phyloP scores from a whole-genome alignment of 2,329 filamentous ascomycete species.

The Penicillium corylophilum region DNA sequence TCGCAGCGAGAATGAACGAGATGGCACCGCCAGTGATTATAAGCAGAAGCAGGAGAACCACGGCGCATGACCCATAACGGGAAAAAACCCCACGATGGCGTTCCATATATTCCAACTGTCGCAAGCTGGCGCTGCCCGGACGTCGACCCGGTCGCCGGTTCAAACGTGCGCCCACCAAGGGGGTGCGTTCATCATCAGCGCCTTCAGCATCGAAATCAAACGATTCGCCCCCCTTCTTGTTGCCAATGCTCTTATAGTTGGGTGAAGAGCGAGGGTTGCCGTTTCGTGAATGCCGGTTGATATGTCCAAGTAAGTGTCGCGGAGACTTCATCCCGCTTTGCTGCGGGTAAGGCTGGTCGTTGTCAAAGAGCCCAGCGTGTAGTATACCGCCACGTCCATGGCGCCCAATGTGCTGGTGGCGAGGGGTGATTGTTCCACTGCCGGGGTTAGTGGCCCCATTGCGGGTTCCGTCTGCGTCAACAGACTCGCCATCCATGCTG shows the following conservation, averaged over 20 bases:
- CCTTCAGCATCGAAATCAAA: constrained; percentile 79
- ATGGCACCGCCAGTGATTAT: constrained; percentile 81
- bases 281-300: constrained; percentile 65
- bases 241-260: constrained; percentile 46
- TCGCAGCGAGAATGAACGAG: constrained; percentile 87
- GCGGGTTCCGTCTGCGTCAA: constrained; percentile 62
- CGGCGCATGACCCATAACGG: constrained; percentile 81
- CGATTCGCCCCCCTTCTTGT: constrained; percentile 61
- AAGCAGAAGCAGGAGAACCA: constrained; percentile 77
- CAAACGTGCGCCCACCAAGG: constrained; percentile 67
- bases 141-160: constrained; percentile 55
- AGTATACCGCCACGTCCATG: constrained; percentile 71
- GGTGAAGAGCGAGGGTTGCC: constrained; percentile 65
- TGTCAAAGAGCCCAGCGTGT: constrained; percentile 67
- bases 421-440: constrained; percentile 56
- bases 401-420: constrained; percentile 78
- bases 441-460: constrained; percentile 62
- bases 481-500: constrained; percentile 63
- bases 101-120: constrained; percentile 72
- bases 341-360: constrained; percentile 70
- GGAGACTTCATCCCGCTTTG: constrained; percentile 65
- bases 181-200: constrained; percentile 85
- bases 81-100: constrained; percentile 63
- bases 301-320: constrained; percentile 49
- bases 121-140: constrained; percentile 57